Conservation (phyloP, 2,329 filamentous ascomycete genomes). For the Fusarium tjaetaba region DNA sequence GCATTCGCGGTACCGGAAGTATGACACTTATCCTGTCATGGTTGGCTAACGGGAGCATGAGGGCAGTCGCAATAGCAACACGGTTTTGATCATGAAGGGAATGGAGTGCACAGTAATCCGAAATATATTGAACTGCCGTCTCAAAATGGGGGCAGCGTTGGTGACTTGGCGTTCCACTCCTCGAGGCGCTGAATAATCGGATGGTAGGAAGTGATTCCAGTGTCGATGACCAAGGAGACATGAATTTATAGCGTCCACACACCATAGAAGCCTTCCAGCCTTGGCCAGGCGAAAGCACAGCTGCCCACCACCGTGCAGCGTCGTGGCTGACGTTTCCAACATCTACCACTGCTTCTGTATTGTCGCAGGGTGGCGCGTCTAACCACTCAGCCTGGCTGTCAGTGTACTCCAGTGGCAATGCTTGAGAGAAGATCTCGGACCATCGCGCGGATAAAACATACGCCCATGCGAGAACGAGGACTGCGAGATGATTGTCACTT, state of each 20-base stretch:
- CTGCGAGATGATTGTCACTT: background rate
- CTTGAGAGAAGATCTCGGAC: constrained; percentile 16
- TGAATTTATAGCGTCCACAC: background rate
- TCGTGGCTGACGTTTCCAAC: background rate
- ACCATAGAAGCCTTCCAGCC: background rate
- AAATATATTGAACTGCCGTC: background rate
- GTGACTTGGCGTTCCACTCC: background rate
- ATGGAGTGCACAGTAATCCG: background rate
- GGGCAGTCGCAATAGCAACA: background rate
- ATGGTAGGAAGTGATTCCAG: background rate
- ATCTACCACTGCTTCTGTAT: background rate
- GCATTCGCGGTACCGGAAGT: background rate
- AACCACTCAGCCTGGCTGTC: background rate
- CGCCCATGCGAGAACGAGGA: constrained; percentile 28
- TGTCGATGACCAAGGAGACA: background rate
- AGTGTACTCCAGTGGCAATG: background rate
- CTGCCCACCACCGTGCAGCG: background rate
- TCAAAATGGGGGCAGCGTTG: background rate
- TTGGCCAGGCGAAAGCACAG: background rate
- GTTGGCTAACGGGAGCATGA: background rate
- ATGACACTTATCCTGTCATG: background rate
- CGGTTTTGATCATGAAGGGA: background rate
- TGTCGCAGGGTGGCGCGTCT: background rate
- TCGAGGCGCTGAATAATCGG: background rate
- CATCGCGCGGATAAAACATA: constrained; percentile 27